phyloP scores from a whole-genome alignment of 2,329 filamentous ascomycete genomes.

The Pezicula carpinea region DNA sequence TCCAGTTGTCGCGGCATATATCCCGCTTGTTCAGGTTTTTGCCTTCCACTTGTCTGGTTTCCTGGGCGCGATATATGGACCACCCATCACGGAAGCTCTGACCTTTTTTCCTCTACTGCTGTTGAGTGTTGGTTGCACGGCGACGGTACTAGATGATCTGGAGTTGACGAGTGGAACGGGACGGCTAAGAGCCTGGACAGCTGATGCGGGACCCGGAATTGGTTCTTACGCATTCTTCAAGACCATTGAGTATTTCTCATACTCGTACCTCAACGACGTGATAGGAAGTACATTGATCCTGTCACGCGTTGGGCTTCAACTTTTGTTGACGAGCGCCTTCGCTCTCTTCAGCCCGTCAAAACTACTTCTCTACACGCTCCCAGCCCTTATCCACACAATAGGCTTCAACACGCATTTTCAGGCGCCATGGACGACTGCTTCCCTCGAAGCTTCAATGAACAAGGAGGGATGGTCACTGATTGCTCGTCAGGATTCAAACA shows the following conservation, averaged over 20 bases:
- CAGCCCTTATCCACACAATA: slow-evolving; percentile 67
- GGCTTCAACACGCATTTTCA: slow-evolving; percentile 71
- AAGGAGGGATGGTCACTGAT: slow-evolving; percentile 68
- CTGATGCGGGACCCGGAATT: slow-evolving; percentile 61
- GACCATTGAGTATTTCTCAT: slow-evolving; percentile 30
- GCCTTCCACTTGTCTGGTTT: slow-evolving; percentile 62
- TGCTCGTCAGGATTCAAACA: slow-evolving; percentile 78
- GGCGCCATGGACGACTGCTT: slow-evolving; percentile 51
- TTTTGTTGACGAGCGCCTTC: slow-evolving; percentile 62
- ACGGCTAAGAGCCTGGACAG: slow-evolving; percentile 45
- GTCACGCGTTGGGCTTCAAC: slow-evolving; percentile 68
- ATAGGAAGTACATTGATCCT: slow-evolving; percentile 61
- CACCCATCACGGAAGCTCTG: slow-evolving; percentile 67
- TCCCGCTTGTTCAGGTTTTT: slow-evolving; percentile 68
- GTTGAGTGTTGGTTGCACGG: slow-evolving; percentile 60
- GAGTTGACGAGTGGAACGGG: slow-evolving; percentile 45
- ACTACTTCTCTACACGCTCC: slow-evolving; percentile 60
- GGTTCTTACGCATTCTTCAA: slow-evolving; percentile 63
- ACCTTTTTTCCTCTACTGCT: slow-evolving; percentile 67
- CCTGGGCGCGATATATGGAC: slow-evolving; percentile 68
- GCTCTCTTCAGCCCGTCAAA: slow-evolving; percentile 64
- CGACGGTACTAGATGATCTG: slow-evolving; percentile 58
- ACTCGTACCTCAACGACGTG: slow-evolving; percentile 37
- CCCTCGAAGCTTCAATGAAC: slow-evolving; percentile 62
- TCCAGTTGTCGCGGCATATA: slow-evolving; percentile 70